Percentiles rank a stretch among this genome's conserved stretches.
phyloP scores from a whole-genome alignment of 768 basidiomycete species.

The Lactarius vividus region DNA sequence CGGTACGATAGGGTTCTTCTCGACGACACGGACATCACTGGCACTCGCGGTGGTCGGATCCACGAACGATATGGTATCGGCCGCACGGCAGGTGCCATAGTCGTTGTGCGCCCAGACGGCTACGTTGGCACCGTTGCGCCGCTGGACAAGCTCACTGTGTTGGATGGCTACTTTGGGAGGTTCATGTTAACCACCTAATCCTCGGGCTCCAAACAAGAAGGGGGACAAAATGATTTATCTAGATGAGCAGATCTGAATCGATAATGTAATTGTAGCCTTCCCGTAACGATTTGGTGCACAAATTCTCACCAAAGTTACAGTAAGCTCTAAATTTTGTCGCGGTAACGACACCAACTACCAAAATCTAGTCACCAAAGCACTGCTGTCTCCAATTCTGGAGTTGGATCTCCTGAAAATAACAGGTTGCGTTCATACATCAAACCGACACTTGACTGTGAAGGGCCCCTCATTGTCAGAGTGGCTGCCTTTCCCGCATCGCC shows the following conservation, averaged over 20 bases:
- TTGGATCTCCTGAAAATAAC: too few species aligned
- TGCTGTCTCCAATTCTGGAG: too few species aligned
- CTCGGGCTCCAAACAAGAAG: background rate
- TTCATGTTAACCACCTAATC: conserved; percentile 37
- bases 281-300: background rate
- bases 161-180: conserved; percentile 48
- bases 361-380: too few species aligned
- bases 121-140: conserved; percentile 60
- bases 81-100: conserved; percentile 43
- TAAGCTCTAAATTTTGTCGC: background rate
- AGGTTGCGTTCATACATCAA: too few species aligned
- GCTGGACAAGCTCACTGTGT: conserved; percentile 38
- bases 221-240: background rate
- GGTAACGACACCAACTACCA: too few species aligned
- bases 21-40: conserved; percentile 51
- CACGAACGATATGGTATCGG: conserved; percentile 56
- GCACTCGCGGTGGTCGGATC: conserved; percentile 48
- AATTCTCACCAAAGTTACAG: too few species aligned
- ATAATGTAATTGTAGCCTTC: background rate
- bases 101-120: conserved; percentile 63
- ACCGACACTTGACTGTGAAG: too few species aligned
- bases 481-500: too few species aligned
- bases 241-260: background rate
- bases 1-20: conserved; percentile 48
- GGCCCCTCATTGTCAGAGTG: too few species aligned